Percentiles rank a stretch among this genome's conserved stretches.
Evolutionary conservation across 345 rosid genomes (phyloP).

Genomic region (Streptanthus diversifolius): DNA sequence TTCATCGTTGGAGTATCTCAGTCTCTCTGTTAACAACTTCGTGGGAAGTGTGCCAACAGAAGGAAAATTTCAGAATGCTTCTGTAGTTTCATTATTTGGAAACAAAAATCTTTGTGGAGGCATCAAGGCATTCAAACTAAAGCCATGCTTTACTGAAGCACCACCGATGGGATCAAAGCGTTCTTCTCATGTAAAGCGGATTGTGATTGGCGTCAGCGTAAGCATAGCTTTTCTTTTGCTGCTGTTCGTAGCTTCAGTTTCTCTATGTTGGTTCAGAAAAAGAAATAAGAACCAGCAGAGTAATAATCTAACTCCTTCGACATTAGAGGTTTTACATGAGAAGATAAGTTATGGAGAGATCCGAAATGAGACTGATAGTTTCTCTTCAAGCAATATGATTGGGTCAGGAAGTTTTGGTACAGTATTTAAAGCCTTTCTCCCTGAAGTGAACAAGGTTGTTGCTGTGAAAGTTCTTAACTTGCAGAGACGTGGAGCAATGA

Average conservation of each 20-base stretch:
- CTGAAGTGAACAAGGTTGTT: not conserved
- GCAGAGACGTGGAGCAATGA: slow-evolving; percentile 2
- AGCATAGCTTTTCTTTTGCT: not conserved
- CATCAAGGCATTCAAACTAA: not conserved
- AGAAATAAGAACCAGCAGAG: not conserved
- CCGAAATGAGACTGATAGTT: not conserved
- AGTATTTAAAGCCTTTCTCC: not conserved
- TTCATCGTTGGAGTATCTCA: not conserved
- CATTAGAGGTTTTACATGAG: not conserved
- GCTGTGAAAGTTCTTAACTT: not conserved
- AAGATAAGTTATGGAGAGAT: not conserved
- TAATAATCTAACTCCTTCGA: not conserved
- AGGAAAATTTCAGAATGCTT: slow-evolving; percentile 24
- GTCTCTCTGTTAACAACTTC: slow-evolving; percentile 16
- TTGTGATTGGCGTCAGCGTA: not conserved
- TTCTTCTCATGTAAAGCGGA: not conserved
- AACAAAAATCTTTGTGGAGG: slow-evolving; percentile 29
- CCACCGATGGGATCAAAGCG: too few relatives aligned
- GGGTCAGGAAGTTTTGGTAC: not conserved
- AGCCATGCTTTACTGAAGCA: not conserved
- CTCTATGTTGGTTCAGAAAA: not conserved
- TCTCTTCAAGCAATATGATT: not conserved
- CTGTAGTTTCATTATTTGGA: not conserved
- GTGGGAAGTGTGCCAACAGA: slow-evolving; percentile 17
- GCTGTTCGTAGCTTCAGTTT: not conserved